Conservation (phyloP, 164 flowering plant genomes). For the Annona squamosa region DNA sequence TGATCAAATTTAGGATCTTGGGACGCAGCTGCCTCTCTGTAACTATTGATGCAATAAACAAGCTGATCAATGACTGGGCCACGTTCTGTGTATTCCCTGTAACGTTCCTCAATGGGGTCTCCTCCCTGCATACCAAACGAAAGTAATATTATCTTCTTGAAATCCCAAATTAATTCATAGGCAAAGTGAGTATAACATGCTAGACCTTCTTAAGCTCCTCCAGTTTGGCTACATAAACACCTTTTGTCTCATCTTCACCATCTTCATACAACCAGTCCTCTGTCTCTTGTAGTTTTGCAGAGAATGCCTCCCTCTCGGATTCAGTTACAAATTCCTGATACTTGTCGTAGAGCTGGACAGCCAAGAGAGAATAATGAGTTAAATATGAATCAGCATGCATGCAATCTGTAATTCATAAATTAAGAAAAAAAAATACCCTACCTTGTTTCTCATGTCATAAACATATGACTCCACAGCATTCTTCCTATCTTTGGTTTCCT, state of each 20-base stretch:
- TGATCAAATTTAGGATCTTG: constrained; percentile 87
- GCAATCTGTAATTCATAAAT: not conserved
- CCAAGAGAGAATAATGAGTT: not conserved
- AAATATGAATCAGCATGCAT: not conserved
- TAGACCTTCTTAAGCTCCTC: constrained; percentile 88
- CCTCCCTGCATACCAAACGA: constrained; percentile 53
- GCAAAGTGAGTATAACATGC: not conserved
- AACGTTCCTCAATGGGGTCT: constrained; percentile 84
- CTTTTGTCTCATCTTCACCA: constrained; percentile 98
- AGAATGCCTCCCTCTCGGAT: constrained; percentile 54
- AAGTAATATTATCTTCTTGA: not conserved
- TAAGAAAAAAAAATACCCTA: constrained; percentile 1
- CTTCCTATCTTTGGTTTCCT: constrained; percentile 90
- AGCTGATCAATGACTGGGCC: constrained; percentile 72
- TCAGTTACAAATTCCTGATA: constrained; percentile 67
- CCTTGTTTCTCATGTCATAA: constrained; percentile 96
- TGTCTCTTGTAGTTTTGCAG: constrained; percentile 64
- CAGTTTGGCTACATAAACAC: constrained; percentile 92
- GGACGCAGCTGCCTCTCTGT: constrained; percentile 84
- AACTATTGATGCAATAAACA: constrained; percentile 66
- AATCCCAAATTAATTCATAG: not conserved
- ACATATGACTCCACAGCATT: constrained; percentile 98
- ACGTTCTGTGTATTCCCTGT: constrained; percentile 64
- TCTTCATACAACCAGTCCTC: constrained; percentile 98
- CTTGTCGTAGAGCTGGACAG: constrained; percentile 69